These are phyloP conservation scores for Pichia membranifaciens DNA, from an alignment of 805 yeast genomes.

Conservation along the genomic window DNA sequence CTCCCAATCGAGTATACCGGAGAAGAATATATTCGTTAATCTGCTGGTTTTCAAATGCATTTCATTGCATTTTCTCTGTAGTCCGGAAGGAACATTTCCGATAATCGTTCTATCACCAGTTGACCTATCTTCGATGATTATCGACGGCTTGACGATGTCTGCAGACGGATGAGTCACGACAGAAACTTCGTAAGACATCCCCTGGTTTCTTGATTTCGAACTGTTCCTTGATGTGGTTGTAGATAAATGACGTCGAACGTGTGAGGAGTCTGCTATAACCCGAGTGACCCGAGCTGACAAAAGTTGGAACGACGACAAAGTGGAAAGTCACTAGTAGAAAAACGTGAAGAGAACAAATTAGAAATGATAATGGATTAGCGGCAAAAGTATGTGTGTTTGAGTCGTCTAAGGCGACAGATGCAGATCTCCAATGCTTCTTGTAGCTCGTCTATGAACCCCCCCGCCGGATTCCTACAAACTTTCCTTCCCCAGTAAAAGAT, in stretches of 20 bases:
- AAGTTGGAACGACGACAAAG: slow-evolving; percentile 5
- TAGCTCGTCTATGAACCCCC: too few species aligned
- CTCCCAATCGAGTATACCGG: slow-evolving; percentile 75
- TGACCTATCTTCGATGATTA: slow-evolving; percentile 43
- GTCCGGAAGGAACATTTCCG: slow-evolving; percentile 82
- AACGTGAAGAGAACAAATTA: too few species aligned
- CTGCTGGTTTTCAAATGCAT: slow-evolving; percentile 51
- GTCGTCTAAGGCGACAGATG: too few species aligned
- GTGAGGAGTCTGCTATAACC: background rate
- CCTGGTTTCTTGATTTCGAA: slow-evolving; percentile 4
- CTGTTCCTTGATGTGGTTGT: too few species aligned
- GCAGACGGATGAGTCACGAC: slow-evolving; percentile 57
- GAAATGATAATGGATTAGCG: too few species aligned
- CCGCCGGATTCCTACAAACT: too few species aligned
- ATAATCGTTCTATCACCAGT: slow-evolving; percentile 56
- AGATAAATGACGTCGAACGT: too few species aligned
- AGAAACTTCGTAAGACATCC: slow-evolving; percentile 41
- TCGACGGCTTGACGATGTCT: slow-evolving; percentile 53
- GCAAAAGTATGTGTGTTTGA: background rate
- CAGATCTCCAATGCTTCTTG: too few species aligned
- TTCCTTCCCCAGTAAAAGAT: too few species aligned
- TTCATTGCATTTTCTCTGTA: slow-evolving; percentile 69
- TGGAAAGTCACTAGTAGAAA: background rate
- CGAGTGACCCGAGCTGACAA: background rate
- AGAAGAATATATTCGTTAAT: slow-evolving; percentile 60